Base-by-base conservation (phyloP, 2,329 filamentous ascomycete genomes). In the Cryoendolithus antarcticus region DNA sequence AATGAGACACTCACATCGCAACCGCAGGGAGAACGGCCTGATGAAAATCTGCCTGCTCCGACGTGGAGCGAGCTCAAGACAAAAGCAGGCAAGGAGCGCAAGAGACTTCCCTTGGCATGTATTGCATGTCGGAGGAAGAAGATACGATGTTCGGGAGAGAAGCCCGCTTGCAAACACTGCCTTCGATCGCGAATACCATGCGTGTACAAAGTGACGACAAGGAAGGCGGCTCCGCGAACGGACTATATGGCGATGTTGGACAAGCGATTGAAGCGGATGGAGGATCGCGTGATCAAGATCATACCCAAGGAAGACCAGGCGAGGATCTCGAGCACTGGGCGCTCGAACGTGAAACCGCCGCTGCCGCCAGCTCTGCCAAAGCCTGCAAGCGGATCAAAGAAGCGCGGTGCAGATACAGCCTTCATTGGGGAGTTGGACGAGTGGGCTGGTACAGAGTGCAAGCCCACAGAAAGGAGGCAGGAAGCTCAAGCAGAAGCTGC, bases 231-330 rank as follows among this genome's bases (percentile, higher is more conserved):
- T 3, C 91, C 91, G 2, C 74, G 91, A 38, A 96, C 91, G 11
- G 91, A 96, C 62, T 96, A 96, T 62, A 96, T 96, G 91, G 86
- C 88, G 32, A 96, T 96, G 86, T 66, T 96, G 52, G 91, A 96
- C 63, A 95, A 94, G 63, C 75, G 91, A 38, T 62, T 96, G 49
- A 95, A 93, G 67, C 74, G 89, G 41, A 96, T 96, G 91, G 91
- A 98, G 62, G 89, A 96, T 54, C 80, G 89, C 41, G 91, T 96
- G 46, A 93, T 96, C 64, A 94, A 94, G 60, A 81, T 89, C 42
- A 82, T 96, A 21, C 89, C 91, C 0, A 93, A 89, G 56, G 75
- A 85, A 32, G 86, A 93, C 47, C 73, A 84, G 46, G 78, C 82
- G 32, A 67, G 75, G 19, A 70, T 80, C 42, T 66, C 72, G 6